Evolutionary conservation across 495 filamentous ascomycete species (phyloP), one percentile per base, ranked within the genome.

Genomic region (Geoglossum glabrum): DNA sequence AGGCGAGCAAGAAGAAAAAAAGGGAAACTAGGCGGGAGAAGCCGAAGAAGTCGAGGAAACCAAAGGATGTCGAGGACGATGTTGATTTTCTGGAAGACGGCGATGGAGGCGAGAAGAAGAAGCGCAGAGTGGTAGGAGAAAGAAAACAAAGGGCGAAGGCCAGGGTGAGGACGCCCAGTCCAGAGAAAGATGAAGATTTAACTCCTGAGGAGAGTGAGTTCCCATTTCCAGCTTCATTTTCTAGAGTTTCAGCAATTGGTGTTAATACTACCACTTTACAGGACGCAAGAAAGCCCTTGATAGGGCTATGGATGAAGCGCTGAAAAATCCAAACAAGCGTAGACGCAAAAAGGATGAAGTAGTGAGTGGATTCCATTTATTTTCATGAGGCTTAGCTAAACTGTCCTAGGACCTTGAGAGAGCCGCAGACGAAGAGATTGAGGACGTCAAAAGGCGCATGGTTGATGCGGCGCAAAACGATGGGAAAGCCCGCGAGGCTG

Each of bases 401-500:
- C 25, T 34, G 25, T 36, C 49, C n/a, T 61, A 90, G 84, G 90
- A 98, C 63, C 74, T 97, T 58, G 90, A 95, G 67, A 79, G 82
- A 61, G 81, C 86, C 72, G 81, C 87, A 59, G 92, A 97, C 70
- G 83, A 85, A 25, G 83, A 90, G 62, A 93, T 99, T 61, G 87
- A 89, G 50, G 74, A 79, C 56, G 84, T 97, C 65, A 90, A 90
- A 63, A 77, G 83, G 57, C 82, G 82, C 54, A 99, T 99, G 93
- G 86, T 90, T 60, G 79, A 85, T 60, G 93, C 93, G 15, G 94
- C 90, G 57, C 77, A 87, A 67, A 79, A 81, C 55, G 93, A 99
- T 68, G 86, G 86, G 58, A 73, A 79, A 31, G 87, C 82, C 36
- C 85, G 90, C 61, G 76, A 84, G 34, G 73, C 80, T 34, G 82